phyloP scores from a whole-genome alignment of 2,329 filamentous ascomycete species.

The Epichloe scottii region DNA sequence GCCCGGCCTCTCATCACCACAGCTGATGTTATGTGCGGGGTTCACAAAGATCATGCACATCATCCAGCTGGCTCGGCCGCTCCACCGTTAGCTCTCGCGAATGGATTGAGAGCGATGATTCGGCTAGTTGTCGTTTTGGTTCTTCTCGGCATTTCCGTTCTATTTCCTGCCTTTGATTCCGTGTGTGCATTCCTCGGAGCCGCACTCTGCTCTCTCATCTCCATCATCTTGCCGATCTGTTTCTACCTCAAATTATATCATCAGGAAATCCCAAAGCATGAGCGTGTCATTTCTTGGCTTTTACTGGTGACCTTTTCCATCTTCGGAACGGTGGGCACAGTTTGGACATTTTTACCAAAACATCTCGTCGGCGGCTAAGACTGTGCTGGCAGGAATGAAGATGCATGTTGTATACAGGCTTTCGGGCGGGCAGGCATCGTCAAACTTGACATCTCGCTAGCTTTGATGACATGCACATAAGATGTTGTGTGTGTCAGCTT shows the following conservation, averaged over 20 bases:
- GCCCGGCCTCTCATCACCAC: slow-evolving; percentile 80
- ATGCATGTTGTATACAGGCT: too few species aligned
- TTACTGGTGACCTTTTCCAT: slow-evolving; percentile 57
- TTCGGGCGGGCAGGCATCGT: too few species aligned
- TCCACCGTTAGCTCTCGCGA: slow-evolving; percentile 28
- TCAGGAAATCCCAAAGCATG: slow-evolving; percentile 49
- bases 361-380: slow-evolving; percentile 45
- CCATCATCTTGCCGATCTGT: slow-evolving; percentile 73
- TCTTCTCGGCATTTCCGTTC: slow-evolving; percentile 61
- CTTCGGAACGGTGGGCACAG: slow-evolving; percentile 65
- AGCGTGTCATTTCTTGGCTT: slow-evolving; percentile 54
- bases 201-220: slow-evolving; percentile 85
- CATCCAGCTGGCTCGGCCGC: slow-evolving; percentile 28
- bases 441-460: too few species aligned
- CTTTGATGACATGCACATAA: too few species aligned
- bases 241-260: slow-evolving; percentile 89
- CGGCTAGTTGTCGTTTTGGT: slow-evolving; percentile 55
- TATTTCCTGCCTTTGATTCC: slow-evolving; percentile 67
- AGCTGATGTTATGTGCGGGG: slow-evolving; percentile 65
- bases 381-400: too few species aligned
- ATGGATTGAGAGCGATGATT: slow-evolving; percentile 42
- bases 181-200: slow-evolving; percentile 89
- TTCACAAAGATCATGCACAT: slow-evolving; percentile 37
- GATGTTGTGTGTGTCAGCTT: too few species aligned
- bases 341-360: slow-evolving; percentile 81